Conservation (phyloP, 2,329 filamentous ascomycete genomes). For the Fusarium agapanthi region DNA sequence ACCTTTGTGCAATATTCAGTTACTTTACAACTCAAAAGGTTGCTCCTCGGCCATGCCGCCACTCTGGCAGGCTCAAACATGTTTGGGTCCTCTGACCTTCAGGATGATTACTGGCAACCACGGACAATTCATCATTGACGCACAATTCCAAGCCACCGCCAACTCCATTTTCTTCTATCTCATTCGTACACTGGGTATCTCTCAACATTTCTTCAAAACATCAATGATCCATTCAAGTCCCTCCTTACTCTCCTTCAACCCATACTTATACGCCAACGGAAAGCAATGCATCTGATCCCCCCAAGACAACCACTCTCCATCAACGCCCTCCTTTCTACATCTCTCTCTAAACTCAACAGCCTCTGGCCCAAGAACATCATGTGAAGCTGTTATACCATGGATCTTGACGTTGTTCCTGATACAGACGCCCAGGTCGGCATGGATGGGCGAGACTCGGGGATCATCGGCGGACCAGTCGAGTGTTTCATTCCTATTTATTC, state of each 20-base stretch:
- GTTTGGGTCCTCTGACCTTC: accelerated
- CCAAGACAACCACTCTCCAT: constrained; percentile 67
- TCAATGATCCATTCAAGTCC: constrained; percentile 33
- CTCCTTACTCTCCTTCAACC: constrained; percentile 54
- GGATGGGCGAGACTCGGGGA: constrained; percentile 58
- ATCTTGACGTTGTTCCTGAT: constrained; percentile 52
- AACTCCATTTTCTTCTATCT: background rate
- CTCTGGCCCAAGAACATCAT: constrained; percentile 64
- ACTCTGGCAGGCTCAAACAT: accelerated
- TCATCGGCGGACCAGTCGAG: constrained; percentile 46
- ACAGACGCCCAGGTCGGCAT: constrained; percentile 50
- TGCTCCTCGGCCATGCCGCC: accelerated
- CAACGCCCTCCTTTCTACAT: constrained; percentile 53
- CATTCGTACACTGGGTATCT: background rate
- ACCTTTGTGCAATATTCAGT: accelerated
- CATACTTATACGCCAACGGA: constrained; percentile 58
- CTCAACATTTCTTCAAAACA: constrained; percentile 9
- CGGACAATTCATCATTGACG: accelerated
- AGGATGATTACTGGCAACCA: too few relatives aligned
- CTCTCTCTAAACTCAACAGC: constrained; percentile 57
- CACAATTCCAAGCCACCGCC: background rate
- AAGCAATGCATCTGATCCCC: constrained; percentile 70
- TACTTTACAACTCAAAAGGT: accelerated
- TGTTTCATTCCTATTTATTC: accelerated
- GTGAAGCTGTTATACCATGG: constrained; percentile 60